These are phyloP conservation scores for Aspergillus taichungensis DNA, from an alignment of 495 filamentous ascomycete genomes.

Conservation along the genomic window DNA sequence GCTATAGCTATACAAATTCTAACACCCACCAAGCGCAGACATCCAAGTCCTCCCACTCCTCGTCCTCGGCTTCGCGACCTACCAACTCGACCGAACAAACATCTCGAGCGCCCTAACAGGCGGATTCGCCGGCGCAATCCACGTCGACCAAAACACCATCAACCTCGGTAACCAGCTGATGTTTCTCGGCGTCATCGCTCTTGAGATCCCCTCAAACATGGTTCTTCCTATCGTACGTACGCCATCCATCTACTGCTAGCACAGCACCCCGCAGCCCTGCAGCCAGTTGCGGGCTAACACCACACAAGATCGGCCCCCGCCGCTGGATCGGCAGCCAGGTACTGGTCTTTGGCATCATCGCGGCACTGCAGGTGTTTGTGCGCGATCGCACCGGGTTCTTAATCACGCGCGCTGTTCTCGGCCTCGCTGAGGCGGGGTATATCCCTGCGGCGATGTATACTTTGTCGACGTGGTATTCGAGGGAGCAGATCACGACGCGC, in stretches of 20 bases:
- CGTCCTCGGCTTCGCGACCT: slow-evolving; percentile 39
- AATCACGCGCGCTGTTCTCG: slow-evolving; percentile 36
- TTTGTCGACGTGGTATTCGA: slow-evolving; percentile 49
- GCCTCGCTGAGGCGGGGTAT: slow-evolving; percentile 46
- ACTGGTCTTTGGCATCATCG: slow-evolving; percentile 42
- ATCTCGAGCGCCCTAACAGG: slow-evolving; percentile 38
- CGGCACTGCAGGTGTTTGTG: slow-evolving; percentile 44
- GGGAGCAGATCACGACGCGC: slow-evolving; percentile 38
- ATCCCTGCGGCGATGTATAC: slow-evolving; percentile 49
- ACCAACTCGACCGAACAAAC: slow-evolving; percentile 41
- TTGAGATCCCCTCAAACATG: slow-evolving; percentile 48
- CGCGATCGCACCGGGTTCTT: slow-evolving; percentile 36
- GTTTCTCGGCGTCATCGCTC: slow-evolving; percentile 41
- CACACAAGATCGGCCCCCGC: slow-evolving; percentile 35
- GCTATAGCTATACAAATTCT: too few relatives aligned
- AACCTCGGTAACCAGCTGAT: slow-evolving; percentile 48
- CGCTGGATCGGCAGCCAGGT: slow-evolving; percentile 45
- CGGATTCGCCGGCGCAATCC: slow-evolving; percentile 33
- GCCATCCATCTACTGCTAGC: not conserved
- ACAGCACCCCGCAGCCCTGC: not conserved
- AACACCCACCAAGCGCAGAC: slow-evolving; percentile 12
- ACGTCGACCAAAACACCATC: slow-evolving; percentile 41
- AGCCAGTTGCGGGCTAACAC: slow-evolving; percentile 1
- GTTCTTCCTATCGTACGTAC: slow-evolving; percentile 18
- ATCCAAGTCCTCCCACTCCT: slow-evolving; percentile 37